Evolutionary conservation across 176 grass and related monocot genomes (phyloP).

Genomic region (Musa beccarii): DNA sequence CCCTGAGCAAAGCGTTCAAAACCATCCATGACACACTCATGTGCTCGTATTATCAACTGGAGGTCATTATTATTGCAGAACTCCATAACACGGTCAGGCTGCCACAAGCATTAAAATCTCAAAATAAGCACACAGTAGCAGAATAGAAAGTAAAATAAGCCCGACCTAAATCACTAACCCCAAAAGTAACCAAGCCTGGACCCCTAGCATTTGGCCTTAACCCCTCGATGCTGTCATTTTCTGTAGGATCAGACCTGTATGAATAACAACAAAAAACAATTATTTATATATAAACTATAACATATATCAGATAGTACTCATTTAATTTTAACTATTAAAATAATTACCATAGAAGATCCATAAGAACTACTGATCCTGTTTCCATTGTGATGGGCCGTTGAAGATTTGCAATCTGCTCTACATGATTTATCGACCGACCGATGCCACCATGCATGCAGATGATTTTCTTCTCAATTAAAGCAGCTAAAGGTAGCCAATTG

Average conservation of each 20-base stretch:
- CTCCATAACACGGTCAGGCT: slow-evolving; percentile 99
- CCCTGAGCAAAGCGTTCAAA: slow-evolving; percentile 99
- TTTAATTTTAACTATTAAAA: not conserved
- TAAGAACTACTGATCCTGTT: slow-evolving; percentile 92
- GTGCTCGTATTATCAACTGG: slow-evolving; percentile 93
- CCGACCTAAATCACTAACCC: slow-evolving; percentile 46
- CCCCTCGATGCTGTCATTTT: slow-evolving; percentile 96
- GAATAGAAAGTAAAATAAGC: not conserved
- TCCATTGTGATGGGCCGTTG: slow-evolving; percentile 98
- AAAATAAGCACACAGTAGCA: slow-evolving; percentile 4
- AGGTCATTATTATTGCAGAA: slow-evolving; percentile 99
- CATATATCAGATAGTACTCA: not conserved
- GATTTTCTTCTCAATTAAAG: slow-evolving; percentile 97
- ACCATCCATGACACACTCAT: slow-evolving; percentile 99
- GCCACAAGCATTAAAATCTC: slow-evolving; percentile 19
- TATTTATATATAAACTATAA: not conserved
- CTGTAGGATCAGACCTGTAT: slow-evolving; percentile 97
- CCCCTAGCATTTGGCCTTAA: slow-evolving; percentile 92
- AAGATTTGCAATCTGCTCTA: slow-evolving; percentile 95
- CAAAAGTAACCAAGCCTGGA: slow-evolving; percentile 98
- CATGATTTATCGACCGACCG: slow-evolving; percentile 94
- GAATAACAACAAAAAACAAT: slow-evolving; percentile 22
- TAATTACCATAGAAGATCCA: slow-evolving; percentile 87
- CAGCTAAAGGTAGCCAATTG: slow-evolving; percentile 98
- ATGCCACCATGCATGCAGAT: slow-evolving; percentile 99